phyloP scores from a whole-genome alignment of 177 flowering plant genomes.

The Vitis hybrid region DNA sequence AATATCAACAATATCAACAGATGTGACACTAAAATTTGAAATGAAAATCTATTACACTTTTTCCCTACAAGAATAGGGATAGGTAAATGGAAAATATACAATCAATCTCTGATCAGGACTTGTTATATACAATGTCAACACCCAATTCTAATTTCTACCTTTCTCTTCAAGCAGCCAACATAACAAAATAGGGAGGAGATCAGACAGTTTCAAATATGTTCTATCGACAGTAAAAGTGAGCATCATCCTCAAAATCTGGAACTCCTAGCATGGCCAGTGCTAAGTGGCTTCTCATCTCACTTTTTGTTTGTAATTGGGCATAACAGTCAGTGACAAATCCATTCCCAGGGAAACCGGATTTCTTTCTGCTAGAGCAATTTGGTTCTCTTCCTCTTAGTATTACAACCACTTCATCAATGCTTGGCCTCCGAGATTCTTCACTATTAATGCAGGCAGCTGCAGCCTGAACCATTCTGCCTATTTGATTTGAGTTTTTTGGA shows the following conservation, averaged over 20 bases:
- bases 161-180: conserved; percentile 17
- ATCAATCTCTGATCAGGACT: neutral
- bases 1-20: too few relatives aligned
- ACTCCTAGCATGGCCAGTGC: conserved; percentile 92
- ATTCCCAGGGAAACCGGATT: conserved; percentile 29
- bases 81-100: conserved; percentile 15
- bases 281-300: conserved; percentile 71
- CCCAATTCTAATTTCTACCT: conserved; percentile 6
- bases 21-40: neutral
- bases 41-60: conserved; percentile 7
- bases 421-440: conserved; percentile 74
- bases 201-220: neutral
- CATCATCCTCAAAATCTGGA: conserved; percentile 75
- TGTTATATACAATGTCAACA: conserved; percentile 29
- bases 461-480: conserved; percentile 60
- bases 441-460: conserved; percentile 66
- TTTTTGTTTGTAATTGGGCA: conserved; percentile 45
- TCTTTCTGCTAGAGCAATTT: conserved; percentile 22
- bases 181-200: conserved; percentile 2
- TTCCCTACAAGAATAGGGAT: conserved; percentile 11
- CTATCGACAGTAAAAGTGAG: conserved; percentile 54
- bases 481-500: conserved; percentile 37
- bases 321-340: conserved; percentile 37
- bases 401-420: conserved; percentile 50
- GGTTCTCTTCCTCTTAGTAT: conserved; percentile 59